Percentiles rank a stretch among this genome's conserved stretches.
Conservation (phyloP, 2,329 filamentous ascomycete species). For the Conoideocrella luteorostrata region DNA sequence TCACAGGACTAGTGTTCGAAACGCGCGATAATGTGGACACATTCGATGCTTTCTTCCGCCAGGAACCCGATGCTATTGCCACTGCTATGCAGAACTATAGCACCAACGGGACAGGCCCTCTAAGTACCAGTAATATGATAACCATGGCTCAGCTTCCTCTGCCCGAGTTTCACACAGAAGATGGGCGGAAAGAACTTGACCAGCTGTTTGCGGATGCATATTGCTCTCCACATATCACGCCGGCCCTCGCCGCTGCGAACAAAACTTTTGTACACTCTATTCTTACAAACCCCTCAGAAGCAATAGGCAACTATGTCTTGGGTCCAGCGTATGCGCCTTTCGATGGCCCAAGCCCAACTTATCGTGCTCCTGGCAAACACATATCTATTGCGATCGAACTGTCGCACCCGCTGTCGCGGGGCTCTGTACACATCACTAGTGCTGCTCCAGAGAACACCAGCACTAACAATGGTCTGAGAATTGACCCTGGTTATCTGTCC, state of each 20-base stretch:
- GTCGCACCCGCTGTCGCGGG: constrained; percentile 55
- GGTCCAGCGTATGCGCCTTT: constrained; percentile 11
- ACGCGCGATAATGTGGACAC: constrained; percentile 6
- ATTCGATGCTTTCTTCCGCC: constrained; percentile 24
- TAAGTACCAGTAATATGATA: constrained; percentile 32
- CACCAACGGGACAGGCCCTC: constrained; percentile 22
- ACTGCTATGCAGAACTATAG: constrained; percentile 28
- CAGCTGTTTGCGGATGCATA: constrained; percentile 14
- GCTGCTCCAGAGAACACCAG: constrained; percentile 34
- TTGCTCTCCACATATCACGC: constrained; percentile 8
- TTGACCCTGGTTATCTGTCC: constrained; percentile 50
- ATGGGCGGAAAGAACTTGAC: constrained; percentile 17
- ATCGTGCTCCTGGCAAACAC: constrained; percentile 38
- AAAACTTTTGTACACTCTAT: constrained; percentile 23
- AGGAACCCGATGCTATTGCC: constrained; percentile 25
- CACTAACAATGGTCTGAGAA: constrained; percentile 20
- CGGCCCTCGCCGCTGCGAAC: constrained; percentile 28
- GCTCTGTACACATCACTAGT: constrained; percentile 49
- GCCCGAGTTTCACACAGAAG: constrained; percentile 17
- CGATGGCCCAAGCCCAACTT: constrained; percentile 21
- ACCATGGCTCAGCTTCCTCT: constrained; percentile 28
- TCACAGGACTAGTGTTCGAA: constrained; percentile 12
- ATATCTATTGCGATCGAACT: constrained; percentile 50
- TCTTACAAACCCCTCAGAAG: background rate
- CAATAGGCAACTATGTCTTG: background rate